Conservation (phyloP, 148 eudicot genomes). For the Rhododendron vialii region DNA sequence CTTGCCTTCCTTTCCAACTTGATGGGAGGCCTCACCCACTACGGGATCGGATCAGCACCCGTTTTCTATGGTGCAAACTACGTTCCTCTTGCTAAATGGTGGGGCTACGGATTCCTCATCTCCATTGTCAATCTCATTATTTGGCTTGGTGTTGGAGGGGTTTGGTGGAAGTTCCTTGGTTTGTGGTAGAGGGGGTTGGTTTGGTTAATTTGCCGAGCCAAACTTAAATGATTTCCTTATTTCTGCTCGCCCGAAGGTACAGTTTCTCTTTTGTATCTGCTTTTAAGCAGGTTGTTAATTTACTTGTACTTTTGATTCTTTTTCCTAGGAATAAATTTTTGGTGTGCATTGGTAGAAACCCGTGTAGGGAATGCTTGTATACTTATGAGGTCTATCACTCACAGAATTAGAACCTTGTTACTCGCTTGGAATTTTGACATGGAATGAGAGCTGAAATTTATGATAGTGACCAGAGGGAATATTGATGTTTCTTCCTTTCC, state of each 20-base stretch:
- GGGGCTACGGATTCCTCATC: constrained; percentile 87
- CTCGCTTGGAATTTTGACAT: constrained; percentile 10
- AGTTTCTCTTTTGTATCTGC: constrained; percentile 3
- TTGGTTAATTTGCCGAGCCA: constrained; percentile 19
- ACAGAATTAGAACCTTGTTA: constrained; percentile 5
- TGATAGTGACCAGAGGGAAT: neutral
- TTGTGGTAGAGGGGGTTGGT: constrained; percentile 52
- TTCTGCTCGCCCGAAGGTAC: neutral
- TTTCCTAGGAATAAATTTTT: constrained; percentile 11
- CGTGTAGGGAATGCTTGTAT: constrained; percentile 6
- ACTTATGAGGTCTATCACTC: constrained; percentile 3
- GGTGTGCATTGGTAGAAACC: constrained; percentile 12
- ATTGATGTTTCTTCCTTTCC: neutral
- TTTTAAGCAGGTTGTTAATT: constrained; percentile 1
- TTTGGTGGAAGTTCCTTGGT: constrained; percentile 95
- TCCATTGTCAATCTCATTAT: constrained; percentile 80
- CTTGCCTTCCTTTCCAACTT: constrained; percentile 87
- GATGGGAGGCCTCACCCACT: constrained; percentile 97
- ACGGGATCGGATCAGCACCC: constrained; percentile 96
- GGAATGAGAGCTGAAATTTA: constrained; percentile 9
- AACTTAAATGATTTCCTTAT: neutral
- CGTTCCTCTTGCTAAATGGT: constrained; percentile 91
- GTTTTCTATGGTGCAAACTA: constrained; percentile 93
- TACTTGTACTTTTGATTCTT: constrained; percentile 4
- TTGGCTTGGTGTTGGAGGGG: constrained; percentile 97